phyloP scores from a whole-genome alignment of 176 grass and related monocot species.

The Zoysia pacifica region DNA sequence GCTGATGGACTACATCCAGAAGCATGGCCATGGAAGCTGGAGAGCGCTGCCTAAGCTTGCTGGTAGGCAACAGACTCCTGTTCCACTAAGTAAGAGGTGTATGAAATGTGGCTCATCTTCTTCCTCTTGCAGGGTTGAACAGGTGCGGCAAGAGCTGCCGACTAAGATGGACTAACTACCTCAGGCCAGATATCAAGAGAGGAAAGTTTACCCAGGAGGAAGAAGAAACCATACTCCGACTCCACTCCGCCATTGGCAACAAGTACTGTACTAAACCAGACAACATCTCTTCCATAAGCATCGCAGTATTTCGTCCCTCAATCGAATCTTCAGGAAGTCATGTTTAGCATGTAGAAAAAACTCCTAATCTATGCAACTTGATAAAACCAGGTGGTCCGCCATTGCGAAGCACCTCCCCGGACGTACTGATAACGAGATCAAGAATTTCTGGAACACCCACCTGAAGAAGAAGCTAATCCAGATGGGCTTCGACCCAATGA shows the following conservation, averaged over 20 bases:
- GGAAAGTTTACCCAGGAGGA: slow-evolving; percentile 86
- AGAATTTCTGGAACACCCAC: slow-evolving; percentile 99
- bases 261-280: slow-evolving; percentile 51
- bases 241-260: slow-evolving; percentile 92
- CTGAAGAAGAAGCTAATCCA: slow-evolving; percentile 98
- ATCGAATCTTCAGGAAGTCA: no score
- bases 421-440: slow-evolving; percentile 94
- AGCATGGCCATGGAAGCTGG: slow-evolving; percentile 92
- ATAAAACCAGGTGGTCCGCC: slow-evolving; percentile 82
- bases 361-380: slow-evolving; percentile 30
- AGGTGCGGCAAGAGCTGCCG: slow-evolving; percentile 98
- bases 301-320: slow-evolving; percentile 22
- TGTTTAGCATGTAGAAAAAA: background rate
- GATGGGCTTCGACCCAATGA: slow-evolving; percentile 98
- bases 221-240: slow-evolving; percentile 79
- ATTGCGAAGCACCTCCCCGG: slow-evolving; percentile 77
- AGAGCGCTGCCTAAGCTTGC: slow-evolving; percentile 88
- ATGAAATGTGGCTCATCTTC: slow-evolving; percentile 34
- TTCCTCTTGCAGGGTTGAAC: slow-evolving; percentile 68
- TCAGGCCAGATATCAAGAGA: slow-evolving; percentile 95
- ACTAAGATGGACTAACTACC: slow-evolving; percentile 98
- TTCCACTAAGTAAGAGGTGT: slow-evolving; percentile 1
- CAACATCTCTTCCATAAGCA: slow-evolving; percentile 12
- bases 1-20: slow-evolving; percentile 71
- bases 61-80: slow-evolving; percentile 35